Percentiles rank a stretch among this genome's conserved stretches.
Evolutionary conservation across 2,329 filamentous ascomycete genomes (phyloP).

Genomic region (Alternaria brassicicola): DNA sequence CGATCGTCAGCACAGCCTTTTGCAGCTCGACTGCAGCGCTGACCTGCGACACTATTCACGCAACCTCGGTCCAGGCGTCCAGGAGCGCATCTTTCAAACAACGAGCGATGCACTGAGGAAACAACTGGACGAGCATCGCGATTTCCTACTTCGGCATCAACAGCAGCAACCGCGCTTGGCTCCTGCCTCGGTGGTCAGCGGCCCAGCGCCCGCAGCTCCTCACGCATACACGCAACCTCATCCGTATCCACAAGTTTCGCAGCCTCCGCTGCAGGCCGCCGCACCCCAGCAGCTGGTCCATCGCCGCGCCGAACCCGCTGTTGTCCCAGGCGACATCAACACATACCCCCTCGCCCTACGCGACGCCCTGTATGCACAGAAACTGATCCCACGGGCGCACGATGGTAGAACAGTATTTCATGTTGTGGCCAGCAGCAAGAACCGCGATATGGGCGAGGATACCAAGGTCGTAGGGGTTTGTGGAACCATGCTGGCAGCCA

Average conservation of each 20-base stretch:
- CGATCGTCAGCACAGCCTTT: constrained; percentile 24
- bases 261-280: constrained; percentile 15
- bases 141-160: constrained; percentile 22
- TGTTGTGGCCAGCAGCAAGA: constrained; percentile 1
- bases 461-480: background rate
- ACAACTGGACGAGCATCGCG: constrained; percentile 29
- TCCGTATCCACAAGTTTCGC: constrained; percentile 6
- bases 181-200: constrained; percentile 9
- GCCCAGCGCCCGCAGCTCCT: constrained; percentile 1
- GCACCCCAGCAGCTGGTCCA: constrained; percentile 7
- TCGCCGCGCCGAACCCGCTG: constrained; percentile 1
- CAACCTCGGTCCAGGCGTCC: constrained; percentile 30
- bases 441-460: constrained; percentile 1
- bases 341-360: constrained; percentile 21
- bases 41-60: constrained; percentile 29
- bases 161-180: constrained; percentile 18
- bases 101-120: constrained; percentile 27
- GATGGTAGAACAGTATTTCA: constrained; percentile 5
- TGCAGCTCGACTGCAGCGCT: constrained; percentile 31
- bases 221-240: background rate
- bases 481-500: constrained; percentile 4
- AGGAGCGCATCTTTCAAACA: constrained; percentile 26
- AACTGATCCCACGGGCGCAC: background rate
- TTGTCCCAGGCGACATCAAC: constrained; percentile 9
- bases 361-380: constrained; percentile 15